A percentile compares a stretch with the other conserved stretches of the same genome.
Conservation (phyloP, 345 rosid genomes). For the Murraya koenigii region DNA sequence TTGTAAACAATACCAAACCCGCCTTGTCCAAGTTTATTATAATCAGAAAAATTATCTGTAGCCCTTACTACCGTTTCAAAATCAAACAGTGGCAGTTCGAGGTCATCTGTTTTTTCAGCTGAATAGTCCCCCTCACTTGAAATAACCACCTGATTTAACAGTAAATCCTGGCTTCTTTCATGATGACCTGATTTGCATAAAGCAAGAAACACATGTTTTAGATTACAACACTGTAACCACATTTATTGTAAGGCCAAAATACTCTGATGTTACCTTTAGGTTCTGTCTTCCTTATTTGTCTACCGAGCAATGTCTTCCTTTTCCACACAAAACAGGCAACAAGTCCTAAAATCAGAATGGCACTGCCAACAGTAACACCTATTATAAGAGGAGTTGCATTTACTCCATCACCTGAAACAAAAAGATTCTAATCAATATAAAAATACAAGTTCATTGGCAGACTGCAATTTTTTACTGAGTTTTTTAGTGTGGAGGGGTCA, state of each 20-base stretch:
- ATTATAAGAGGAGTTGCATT: slow-evolving; percentile 25
- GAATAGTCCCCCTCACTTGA: slow-evolving; percentile 54
- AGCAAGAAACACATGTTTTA: neutral
- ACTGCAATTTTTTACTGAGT: neutral
- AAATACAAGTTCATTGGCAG: neutral
- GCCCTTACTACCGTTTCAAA: slow-evolving; percentile 42
- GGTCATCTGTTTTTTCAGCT: slow-evolving; percentile 43
- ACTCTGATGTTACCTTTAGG: slow-evolving; percentile 32
- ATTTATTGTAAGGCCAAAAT: neutral
- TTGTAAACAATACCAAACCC: slow-evolving; percentile 79
- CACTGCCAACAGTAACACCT: slow-evolving; percentile 45
- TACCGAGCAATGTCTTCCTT: slow-evolving; percentile 33
- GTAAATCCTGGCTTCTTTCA: slow-evolving; percentile 65
- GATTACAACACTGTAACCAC: too few species aligned
- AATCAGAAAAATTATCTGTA: slow-evolving; percentile 44
- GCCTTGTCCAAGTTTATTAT: slow-evolving; percentile 62
- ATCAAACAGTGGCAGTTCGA: slow-evolving; percentile 53
- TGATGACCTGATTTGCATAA: slow-evolving; percentile 32
- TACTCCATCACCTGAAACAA: slow-evolving; percentile 39
- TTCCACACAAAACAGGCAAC: slow-evolving; percentile 42
- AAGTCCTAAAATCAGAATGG: slow-evolving; percentile 40
- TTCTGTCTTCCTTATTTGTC: slow-evolving; percentile 11
- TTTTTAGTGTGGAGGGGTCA: neutral
- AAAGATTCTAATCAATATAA: neutral
- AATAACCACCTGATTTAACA: slow-evolving; percentile 54